Base-by-base conservation (phyloP, 306 rosid genomes). In the Luffa aegyptiaca region DNA sequence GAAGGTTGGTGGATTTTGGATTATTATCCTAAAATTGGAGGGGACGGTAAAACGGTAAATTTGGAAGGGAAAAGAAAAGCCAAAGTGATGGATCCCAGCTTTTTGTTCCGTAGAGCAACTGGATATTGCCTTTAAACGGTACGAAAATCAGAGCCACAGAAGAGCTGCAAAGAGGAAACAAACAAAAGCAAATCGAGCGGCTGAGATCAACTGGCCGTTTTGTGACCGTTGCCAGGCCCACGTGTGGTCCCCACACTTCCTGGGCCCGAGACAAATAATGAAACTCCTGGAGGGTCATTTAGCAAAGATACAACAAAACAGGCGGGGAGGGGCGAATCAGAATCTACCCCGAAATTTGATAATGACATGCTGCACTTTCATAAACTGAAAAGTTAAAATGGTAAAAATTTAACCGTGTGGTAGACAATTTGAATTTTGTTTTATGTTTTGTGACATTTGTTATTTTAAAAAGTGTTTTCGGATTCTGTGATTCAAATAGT, bases 191-290 rank as follows among this genome's bases (percentile, higher is more conserved):
- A 42, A 83, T 59, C 49, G 39, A 6, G 76, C 3, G 85, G 88
- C 69, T 8, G 0, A 65, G 68, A 81, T 73, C 42, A 80, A 79
- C 26, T 75, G 79, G 77, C 88, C 85, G 81, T 78, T 83, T 58
- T 68, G 39, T 80, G 42, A 81, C 90, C 91, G 96, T 91, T 91
- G 42, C 14, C 80, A 91, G 31, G 49, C 48, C 74, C 48, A 18
- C 17, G 5, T 69, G 17, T 42, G 75, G 75, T 69, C 53, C 70
- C 70, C 75, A n/a, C 35, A 10, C 10, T 14, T 69, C 26, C 33
- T 8, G 10, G 75, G 35, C 49, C 33, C 21, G 5, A 64, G 45
- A 2, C 20, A 2, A 64, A 64, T 64, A 64, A 35, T 33, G 45
- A 6, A 64, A 64, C 70, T 64, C 10, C 45, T 37, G 3, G 51